Evolutionary conservation across 1,284 basidiomycete genomes (phyloP), one percentile per base, ranked within the genome.

Genomic region (Sporisorium scitamineum): DNA sequence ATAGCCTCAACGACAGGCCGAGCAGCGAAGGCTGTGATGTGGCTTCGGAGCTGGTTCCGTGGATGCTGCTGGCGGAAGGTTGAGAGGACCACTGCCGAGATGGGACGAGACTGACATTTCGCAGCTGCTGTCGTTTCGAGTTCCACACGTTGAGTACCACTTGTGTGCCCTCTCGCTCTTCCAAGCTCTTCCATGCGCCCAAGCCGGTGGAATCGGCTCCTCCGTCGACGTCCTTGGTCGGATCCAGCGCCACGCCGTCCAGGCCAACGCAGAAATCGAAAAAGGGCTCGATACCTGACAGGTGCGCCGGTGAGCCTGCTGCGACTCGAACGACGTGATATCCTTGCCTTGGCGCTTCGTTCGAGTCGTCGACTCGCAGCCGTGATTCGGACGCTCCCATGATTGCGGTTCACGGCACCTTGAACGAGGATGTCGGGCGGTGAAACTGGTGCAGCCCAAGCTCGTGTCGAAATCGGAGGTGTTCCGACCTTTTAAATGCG

Each of bases 211-310:
- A 54, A 10, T 76, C 61, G 37, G 61, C 52, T 11, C 62, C 61
- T n/a, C 70, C 70, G 39, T 77, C 78, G 9, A 79, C 64, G 48
- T 78, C 72, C 31, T 57, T 71, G 18, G 76, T 58, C n/a, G 79
- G 76, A 39, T 79, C 73, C 13, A 84, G 70, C 13, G 82, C 77
- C 16, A 69, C 71, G 5, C 81, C 82, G 83, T 94, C 91, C 65
- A 95, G 92, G 18, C 95, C 96, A 44, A 97, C 91, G 34, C 97
- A 90, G 86, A 97, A 98, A 87, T 98, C 96, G 84, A 99, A 99
- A 87, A 95, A 97, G 0, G 95, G 93, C 83, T 98, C 95, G 69
- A 98, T 92, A 56, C 90, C 90, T 6, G 93, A 93, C 61, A 91
- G 88, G 10, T 93, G 92, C 0, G 86, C 85, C 5, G 86, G 86